Evolutionary conservation across 1,284 basidiomycete species (phyloP).

Genomic region (Mycena sp.): DNA sequence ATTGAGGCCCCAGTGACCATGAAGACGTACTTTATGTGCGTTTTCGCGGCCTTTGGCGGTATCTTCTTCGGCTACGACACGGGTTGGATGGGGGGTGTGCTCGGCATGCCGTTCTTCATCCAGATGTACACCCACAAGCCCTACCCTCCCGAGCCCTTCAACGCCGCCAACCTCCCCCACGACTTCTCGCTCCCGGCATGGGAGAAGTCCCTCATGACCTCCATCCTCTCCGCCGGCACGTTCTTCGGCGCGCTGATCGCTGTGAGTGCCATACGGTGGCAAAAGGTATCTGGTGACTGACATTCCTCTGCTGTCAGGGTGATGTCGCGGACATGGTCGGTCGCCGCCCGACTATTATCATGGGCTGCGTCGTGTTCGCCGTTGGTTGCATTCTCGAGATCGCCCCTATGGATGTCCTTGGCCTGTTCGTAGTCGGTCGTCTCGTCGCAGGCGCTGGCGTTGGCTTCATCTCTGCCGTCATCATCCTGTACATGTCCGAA

Average conservation of each 20-base stretch:
- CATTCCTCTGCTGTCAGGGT: conserved; percentile 36
- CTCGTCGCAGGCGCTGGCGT: conserved; percentile 87
- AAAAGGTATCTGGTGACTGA: background rate
- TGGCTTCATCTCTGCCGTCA: conserved; percentile 64
- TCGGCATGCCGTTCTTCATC: conserved; percentile 50
- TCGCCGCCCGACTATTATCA: conserved; percentile 53
- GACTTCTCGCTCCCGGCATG: conserved; percentile 76
- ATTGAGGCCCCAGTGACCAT: conserved; percentile 27
- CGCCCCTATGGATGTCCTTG: conserved; percentile 47
- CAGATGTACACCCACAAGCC: conserved; percentile 52
- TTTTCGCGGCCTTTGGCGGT: conserved; percentile 56
- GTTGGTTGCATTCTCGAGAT: conserved; percentile 74
- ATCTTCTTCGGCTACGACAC: conserved; percentile 87
- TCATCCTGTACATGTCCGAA: conserved; percentile 82
- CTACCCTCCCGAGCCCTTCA: conserved; percentile 35
- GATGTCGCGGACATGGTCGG: conserved; percentile 57
- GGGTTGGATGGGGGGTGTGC: conserved; percentile 74
- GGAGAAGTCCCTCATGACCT: conserved; percentile 61
- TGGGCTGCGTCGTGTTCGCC: conserved; percentile 68
- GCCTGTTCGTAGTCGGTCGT: conserved; percentile 23
- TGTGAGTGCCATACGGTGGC: conserved; percentile 43
- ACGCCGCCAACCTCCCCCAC: conserved; percentile 61
- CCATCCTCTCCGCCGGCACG: conserved; percentile 79
- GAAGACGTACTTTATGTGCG: conserved; percentile 39
- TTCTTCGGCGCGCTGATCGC: conserved; percentile 70